phyloP scores from a whole-genome alignment of 2,329 filamentous ascomycete species.

The Cladosporium sp. region DNA sequence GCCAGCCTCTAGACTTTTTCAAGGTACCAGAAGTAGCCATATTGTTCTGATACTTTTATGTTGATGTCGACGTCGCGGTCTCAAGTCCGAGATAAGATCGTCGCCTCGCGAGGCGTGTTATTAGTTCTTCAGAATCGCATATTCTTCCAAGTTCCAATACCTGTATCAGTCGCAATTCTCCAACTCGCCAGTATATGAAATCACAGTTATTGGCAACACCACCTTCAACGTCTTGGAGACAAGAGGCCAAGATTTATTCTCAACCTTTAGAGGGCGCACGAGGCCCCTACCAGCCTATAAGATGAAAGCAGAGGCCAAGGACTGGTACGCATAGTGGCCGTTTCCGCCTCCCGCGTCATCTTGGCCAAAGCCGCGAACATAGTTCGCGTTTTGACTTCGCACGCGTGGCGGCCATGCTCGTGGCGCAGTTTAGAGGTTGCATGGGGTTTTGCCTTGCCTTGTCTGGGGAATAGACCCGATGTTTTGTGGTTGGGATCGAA shows the following conservation, averaged over 20 bases:
- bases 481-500: not conserved
- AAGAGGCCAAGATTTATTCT: slow-evolving; percentile 8
- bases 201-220: not conserved
- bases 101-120: not conserved
- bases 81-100: not conserved
- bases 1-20: slow-evolving; percentile 3
- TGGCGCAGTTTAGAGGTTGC: slow-evolving; percentile 4
- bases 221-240: not conserved
- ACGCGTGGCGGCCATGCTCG: not conserved
- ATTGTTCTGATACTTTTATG: not conserved
- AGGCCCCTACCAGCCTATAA: not conserved
- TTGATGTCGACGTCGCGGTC: not conserved
- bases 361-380: not conserved
- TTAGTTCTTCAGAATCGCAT: not conserved
- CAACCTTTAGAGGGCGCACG: slow-evolving; percentile 8
- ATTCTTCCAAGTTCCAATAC: not conserved
- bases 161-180: not conserved
- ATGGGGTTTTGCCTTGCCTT: not conserved
- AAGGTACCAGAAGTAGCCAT: not conserved
- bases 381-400: slow-evolving; percentile 4
- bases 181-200: not conserved
- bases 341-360: slow-evolving; percentile 14
- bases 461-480: not conserved
- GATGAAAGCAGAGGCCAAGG: slow-evolving; percentile 6
- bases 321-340: not conserved